Percentiles rank a stretch among this genome's conserved stretches.
These are phyloP conservation scores for Chytridium lagenaria DNA, from an alignment of 371 early-diverging fungal species.

Conservation along the genomic window DNA sequence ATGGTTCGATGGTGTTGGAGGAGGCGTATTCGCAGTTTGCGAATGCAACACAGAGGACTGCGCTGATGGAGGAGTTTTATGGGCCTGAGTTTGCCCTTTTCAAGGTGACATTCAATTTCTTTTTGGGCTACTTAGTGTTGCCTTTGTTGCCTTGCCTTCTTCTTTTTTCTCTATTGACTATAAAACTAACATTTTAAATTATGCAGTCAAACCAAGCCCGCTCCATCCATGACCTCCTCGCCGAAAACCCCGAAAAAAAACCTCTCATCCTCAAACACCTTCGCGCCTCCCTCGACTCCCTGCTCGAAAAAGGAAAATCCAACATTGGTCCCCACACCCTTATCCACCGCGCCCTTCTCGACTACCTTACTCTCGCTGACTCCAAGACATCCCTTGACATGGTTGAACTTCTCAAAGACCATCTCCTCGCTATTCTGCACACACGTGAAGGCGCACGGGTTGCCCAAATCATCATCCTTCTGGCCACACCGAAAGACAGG, in stretches of 20 bases:
- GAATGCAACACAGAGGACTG: constrained; percentile 75
- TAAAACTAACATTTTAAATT: constrained; percentile 19
- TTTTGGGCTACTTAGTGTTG: background rate
- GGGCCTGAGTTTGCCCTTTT: constrained; percentile 91
- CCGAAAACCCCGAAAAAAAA: constrained; percentile 76
- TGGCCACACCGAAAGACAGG: constrained; percentile 85
- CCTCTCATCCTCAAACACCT: constrained; percentile 76
- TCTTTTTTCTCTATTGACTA: too few relatives aligned
- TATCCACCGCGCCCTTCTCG: constrained; percentile 85
- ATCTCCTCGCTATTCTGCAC: constrained; percentile 85
- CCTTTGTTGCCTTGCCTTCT: too few relatives aligned
- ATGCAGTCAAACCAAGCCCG: constrained; percentile 34
- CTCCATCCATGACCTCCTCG: constrained; percentile 72
- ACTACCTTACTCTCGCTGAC: constrained; percentile 68
- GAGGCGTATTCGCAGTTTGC: constrained; percentile 83
- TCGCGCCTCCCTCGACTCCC: constrained; percentile 68
- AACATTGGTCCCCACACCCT: constrained; percentile 74
- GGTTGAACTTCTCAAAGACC: constrained; percentile 81
- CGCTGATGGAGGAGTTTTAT: constrained; percentile 90
- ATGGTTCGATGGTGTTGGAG: constrained; percentile 84
- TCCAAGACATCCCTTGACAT: constrained; percentile 52
- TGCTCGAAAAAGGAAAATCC: constrained; percentile 81
- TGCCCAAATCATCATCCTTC: constrained; percentile 78
- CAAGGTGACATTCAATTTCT: constrained; percentile 52
- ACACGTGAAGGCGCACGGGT: constrained; percentile 89